Percentiles rank a stretch among this genome's conserved stretches.
Evolutionary conservation across 192 early-diverging fungal genomes (phyloP).

Genomic region (Coemansia sp.): DNA sequence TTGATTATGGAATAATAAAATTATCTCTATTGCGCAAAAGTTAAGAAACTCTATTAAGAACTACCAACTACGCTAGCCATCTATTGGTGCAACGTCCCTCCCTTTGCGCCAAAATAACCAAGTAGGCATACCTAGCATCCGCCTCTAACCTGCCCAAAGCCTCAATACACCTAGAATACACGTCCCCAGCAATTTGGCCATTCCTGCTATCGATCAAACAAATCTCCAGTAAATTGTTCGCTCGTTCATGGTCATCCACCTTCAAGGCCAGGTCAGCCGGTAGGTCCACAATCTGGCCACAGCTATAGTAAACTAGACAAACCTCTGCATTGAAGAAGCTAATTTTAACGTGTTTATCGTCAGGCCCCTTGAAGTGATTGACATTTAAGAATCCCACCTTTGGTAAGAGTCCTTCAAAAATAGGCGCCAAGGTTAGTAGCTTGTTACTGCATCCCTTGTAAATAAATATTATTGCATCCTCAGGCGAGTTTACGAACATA

Average conservation of each 20-base stretch:
- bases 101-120: background rate
- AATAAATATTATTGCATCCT: background rate
- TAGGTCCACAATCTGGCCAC: background rate
- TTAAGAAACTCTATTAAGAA: background rate
- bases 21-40: background rate
- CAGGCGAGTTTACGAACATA: background rate
- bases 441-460: background rate
- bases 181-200: background rate
- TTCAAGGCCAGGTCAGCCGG: background rate
- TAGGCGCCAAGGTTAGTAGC: background rate
- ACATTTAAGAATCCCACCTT: background rate
- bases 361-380: background rate
- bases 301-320: slow-evolving; percentile 1
- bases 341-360: background rate
- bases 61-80: background rate
- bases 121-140: background rate
- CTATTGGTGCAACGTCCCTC: background rate
- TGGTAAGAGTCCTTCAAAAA: background rate
- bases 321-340: background rate
- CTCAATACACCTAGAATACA: background rate
- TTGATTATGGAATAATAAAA: background rate
- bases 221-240: background rate
- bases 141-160: background rate
- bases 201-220: background rate
- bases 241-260: background rate